phyloP scores from a whole-genome alignment of 2,329 filamentous ascomycete species.

The Aspergillus novofumigatus region DNA sequence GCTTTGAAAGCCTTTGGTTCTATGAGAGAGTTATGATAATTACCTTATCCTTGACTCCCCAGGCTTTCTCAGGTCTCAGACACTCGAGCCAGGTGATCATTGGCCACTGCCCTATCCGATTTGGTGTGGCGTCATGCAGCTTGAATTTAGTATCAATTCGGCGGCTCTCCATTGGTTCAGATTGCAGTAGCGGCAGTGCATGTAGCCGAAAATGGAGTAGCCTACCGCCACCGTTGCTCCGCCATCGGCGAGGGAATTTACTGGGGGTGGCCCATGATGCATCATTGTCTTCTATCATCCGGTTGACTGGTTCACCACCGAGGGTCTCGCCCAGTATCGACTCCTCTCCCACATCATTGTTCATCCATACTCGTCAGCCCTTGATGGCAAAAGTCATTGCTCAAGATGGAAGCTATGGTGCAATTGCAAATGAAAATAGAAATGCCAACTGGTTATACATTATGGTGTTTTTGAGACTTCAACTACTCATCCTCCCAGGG shows the following conservation, averaged over 20 bases:
- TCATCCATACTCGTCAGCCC: background rate
- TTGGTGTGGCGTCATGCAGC: slow-evolving; percentile 31
- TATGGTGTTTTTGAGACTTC: background rate
- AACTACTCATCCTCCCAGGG: background rate
- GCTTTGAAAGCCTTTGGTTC: background rate
- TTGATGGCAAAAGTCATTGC: background rate
- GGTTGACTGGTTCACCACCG: background rate
- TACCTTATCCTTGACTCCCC: background rate
- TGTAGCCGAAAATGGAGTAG: slow-evolving; percentile 23
- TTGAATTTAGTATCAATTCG: slow-evolving; percentile 26
- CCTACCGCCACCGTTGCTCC: slow-evolving; percentile 24
- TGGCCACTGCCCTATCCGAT: slow-evolving; percentile 21
- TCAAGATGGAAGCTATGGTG: background rate
- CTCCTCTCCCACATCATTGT: slow-evolving; percentile 1
- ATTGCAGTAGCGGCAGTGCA: slow-evolving; percentile 22
- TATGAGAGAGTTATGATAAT: no score
- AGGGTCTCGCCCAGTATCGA: slow-evolving; percentile 1
- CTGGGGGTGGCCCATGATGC: background rate
- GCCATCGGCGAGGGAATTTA: slow-evolving; percentile 15
- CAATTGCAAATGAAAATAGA: background rate
- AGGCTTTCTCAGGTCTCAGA: slow-evolving; percentile 4
- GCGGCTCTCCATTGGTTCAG: slow-evolving; percentile 18
- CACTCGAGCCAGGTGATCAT: slow-evolving; percentile 16
- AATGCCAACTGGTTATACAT: background rate
- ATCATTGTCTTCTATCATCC: slow-evolving; percentile 1